Evolutionary conservation across 2,329 filamentous ascomycete genomes (phyloP).

Genomic region (Diaporthe citrichinensis): DNA sequence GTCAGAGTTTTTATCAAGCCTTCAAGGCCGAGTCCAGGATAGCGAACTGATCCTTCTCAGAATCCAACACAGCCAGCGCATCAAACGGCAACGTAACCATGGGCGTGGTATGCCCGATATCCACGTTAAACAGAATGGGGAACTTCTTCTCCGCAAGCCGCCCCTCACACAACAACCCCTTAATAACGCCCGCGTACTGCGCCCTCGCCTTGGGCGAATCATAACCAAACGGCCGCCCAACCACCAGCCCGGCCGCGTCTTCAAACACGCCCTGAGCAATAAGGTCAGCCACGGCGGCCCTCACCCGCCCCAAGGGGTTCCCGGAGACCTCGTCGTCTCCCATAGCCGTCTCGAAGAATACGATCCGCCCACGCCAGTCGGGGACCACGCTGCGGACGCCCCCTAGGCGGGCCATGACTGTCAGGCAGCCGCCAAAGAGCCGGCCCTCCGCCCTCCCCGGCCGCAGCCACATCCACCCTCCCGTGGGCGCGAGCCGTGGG

Average conservation of each 20-base stretch:
- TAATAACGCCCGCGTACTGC: conserved; percentile 50
- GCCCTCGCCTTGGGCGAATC: conserved; percentile 49
- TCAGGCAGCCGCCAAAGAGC: conserved; percentile 59
- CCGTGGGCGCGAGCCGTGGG: conserved; percentile 45
- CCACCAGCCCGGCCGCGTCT: conserved; percentile 56
- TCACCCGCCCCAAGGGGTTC: conserved; percentile 47
- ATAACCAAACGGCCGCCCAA: conserved; percentile 59
- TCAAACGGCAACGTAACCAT: conserved; percentile 59
- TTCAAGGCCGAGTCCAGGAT: conserved; percentile 30
- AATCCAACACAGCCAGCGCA: conserved; percentile 54
- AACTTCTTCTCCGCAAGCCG: conserved; percentile 47
- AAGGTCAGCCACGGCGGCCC: conserved; percentile 56
- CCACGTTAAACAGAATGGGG: conserved; percentile 58
- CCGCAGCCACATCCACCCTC: conserved; percentile 56
- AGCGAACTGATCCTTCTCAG: conserved; percentile 23
- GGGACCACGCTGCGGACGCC: conserved; percentile 52
- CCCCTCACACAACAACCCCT: conserved; percentile 52
- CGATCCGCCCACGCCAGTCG: conserved; percentile 55
- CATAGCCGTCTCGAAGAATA: conserved; percentile 58
- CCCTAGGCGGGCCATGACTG: conserved; percentile 55
- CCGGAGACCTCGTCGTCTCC: conserved; percentile 47
- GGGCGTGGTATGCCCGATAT: conserved; percentile 59
- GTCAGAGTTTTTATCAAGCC: background rate
- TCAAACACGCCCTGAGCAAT: conserved; percentile 59
- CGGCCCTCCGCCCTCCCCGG: conserved; percentile 56